A percentile compares a stretch with the other conserved stretches of the same genome.
phyloP scores from a whole-genome alignment of 2,329 filamentous ascomycete species.

The Trichoderma breve region DNA sequence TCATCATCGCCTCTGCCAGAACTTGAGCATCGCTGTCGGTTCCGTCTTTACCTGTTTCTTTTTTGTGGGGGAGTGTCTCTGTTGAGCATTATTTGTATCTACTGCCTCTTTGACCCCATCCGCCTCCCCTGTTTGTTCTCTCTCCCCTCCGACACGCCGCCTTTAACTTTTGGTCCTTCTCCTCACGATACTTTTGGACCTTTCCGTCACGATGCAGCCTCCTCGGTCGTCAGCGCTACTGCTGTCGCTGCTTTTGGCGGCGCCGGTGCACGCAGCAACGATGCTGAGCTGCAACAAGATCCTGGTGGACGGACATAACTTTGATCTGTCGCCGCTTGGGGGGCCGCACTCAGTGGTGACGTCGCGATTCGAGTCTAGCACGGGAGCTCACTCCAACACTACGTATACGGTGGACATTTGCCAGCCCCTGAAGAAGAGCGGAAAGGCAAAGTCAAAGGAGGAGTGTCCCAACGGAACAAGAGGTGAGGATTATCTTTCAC shows the following conservation, averaged over 20 bases:
- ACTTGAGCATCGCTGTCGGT: neutral
- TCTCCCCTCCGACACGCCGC: neutral
- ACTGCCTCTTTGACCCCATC: neutral
- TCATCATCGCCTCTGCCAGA: neutral
- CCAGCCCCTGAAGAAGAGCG: conserved; percentile 60
- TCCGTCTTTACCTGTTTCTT: neutral
- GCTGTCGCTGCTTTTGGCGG: conserved; percentile 38
- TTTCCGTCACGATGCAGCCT: conserved; percentile 39
- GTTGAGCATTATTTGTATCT: neutral
- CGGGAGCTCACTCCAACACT: conserved; percentile 59
- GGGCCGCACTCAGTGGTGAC: conserved; percentile 70
- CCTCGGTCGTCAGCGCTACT: conserved; percentile 38
- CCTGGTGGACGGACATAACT: conserved; percentile 56
- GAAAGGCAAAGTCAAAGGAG: conserved; percentile 52
- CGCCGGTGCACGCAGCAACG: conserved; percentile 41
- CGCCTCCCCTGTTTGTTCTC: neutral
- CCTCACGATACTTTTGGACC: conserved; percentile 26
- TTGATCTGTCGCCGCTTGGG: conserved; percentile 61
- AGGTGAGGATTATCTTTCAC: conserved; percentile 48
- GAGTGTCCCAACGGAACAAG: conserved; percentile 68
- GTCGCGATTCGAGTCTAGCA: conserved; percentile 50
- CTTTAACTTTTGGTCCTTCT: neutral
- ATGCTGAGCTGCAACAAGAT: conserved; percentile 64
- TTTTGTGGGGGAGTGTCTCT: neutral
- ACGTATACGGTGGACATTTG: conserved; percentile 84